Evolutionary conservation across 352 stramenopile species (phyloP), one percentile per base, ranked within the genome.

Genomic region (Phytophthora citricola): DNA sequence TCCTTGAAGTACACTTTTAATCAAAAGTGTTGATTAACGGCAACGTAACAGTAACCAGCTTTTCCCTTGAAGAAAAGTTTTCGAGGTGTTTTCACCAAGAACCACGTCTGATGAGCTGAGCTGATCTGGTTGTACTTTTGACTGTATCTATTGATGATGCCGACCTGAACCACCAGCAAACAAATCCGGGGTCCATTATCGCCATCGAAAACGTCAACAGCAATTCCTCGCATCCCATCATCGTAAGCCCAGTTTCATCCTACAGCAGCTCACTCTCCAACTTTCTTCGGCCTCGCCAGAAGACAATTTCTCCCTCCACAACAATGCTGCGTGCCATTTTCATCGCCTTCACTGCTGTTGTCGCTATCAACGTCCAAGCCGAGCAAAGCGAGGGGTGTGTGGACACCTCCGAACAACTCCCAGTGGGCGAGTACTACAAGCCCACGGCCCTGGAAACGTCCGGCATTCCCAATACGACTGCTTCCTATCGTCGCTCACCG

Each of bases 391-490:
- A 31, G 20, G 29, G 15, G n/a, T 56, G 29, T 11, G 3, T 20
- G 1, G 29, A 48, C 39, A 51, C n/a, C 14, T 20, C 15, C 11
- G 15, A 22, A 39, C 15, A 60, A 24, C 40, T 51, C 9, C 43
- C 49, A 41, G 52, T 60, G 14, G 52, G 52, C 5, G 52, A 60
- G 15, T 60, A 60, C 14, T 60, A 44, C 40, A 50, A 50, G n/a
- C 52, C 52, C 12, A 32, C 36, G 27, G 40, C 22, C 9, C 12
- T 15, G 31, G 27, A 58, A 58, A 20, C n/a, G 12, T 58, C 58
- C 14, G 47, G 46, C 12, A 17, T 58, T 2, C 17, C 32, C 26
- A 51, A 57, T 22, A 58, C 49, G 5, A 58, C 15, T 15, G 47
- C 39, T 45, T 1, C 26, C 10, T 58, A 40, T 29, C 48, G 31